Base-by-base conservation (phyloP, 768 basidiomycete species). In the Lyophyllum atratum region DNA sequence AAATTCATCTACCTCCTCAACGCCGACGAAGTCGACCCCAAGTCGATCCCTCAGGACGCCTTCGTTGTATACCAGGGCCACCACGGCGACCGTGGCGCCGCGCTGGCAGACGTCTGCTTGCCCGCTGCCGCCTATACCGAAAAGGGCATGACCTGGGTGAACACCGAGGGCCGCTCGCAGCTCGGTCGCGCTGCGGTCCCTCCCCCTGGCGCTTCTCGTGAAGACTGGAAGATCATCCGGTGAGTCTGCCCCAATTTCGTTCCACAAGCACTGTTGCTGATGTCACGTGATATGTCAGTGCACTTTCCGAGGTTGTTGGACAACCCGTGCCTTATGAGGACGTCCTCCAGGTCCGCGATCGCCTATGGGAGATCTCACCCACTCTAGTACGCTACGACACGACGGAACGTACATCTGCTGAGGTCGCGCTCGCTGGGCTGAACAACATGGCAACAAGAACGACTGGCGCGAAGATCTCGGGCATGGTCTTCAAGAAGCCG, bases 21-120 rank as follows among this genome's bases (percentile, higher is more conserved):
- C 70, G 95, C 97, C 7, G 97, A 99, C 66, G 95, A 98, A 67
- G 73, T 98, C 52, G 86, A 95, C 70, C 90, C 93, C 39, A 83
- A 85, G 49, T 85, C 89, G 3, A 95, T 99, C 57, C 95, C 97
- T 28, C 77, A 83, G 55, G 85, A 93, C 64, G 94, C 96, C 3
- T 98, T 98, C 66, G 95, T 98, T 45, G 96, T 99, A 14, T 99
- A 99, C 72, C 97, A 98, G 68, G 97, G 97, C 33, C 95, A 98
- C 72, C 97, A 99, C 68, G 97, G 97, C 65, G 97, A 99, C 71
- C 79, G 93, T 53, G 96, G 97, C 33, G 97, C 97, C 2, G 92
- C 94, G 66, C 86, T 95, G 22, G 97, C 97, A n/a, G 97, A 99
- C 68, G 94, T 98, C 56, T 93, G 92, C 70, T 77, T 98, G 17